Base-by-base conservation (phyloP, 148 eudicot genomes). In the Limonium bicolor region DNA sequence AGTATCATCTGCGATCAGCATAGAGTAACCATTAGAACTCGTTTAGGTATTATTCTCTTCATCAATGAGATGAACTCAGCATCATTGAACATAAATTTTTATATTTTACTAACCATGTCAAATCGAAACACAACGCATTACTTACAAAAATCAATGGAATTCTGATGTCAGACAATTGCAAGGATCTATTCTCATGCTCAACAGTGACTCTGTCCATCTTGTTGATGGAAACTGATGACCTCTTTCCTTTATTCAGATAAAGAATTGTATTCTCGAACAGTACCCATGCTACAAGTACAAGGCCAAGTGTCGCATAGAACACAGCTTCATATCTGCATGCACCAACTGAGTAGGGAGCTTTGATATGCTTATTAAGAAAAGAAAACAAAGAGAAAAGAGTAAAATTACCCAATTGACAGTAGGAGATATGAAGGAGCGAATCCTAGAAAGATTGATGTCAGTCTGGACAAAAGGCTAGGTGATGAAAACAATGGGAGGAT, bases 371-470 rank as follows among this genome's bases (percentile, higher is more conserved):
- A n/a, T n/a, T n/a, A n/a, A n/a, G 24, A 11, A 48, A 39, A 33
- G 28, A 15, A 41, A 41, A 32, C 20, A 40, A n/a, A 55, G 51
- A 46, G 46, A 43, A 32, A 7, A 36, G 55, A 22, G 62, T 49
- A 51, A 18, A 52, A 58, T 34, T 88, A 88, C 97, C 97, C 97
- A 22, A 88, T 80, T 23, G 97, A 88, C 32, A 88, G 67, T 59
- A 88, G 78, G 54, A 88, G 64, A 73, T 80, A 88, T 15, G 94
- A 55, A 25, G 97, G 97, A 44, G 97, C 97, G 71, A 88, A 83
- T 58, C 97, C 97, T 42, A 88, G 86, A 68, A 80, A 88, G 51
- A 88, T 74, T 45, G 97, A 83, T 49, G 78, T 74, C 25, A 88
- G 67, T 55, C 97, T 73, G 21, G 94, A 80, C 68, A 83, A 69